A percentile compares a stretch with the other conserved stretches of the same genome.
Conservation (phyloP, 2,329 filamentous ascomycete genomes). For the Volutella citrinella region DNA sequence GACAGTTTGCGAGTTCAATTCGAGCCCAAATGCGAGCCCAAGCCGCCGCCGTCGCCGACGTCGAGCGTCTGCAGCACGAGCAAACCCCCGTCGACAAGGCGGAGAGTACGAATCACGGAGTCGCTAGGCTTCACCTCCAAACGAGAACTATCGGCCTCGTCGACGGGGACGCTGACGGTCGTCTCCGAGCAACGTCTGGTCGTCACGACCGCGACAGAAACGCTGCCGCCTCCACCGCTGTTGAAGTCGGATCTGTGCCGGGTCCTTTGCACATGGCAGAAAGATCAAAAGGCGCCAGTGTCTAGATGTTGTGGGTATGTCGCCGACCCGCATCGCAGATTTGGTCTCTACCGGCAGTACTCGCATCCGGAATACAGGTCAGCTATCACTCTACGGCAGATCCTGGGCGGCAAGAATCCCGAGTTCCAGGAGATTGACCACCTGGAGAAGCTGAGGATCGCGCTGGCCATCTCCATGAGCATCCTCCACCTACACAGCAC, state of each 20-base stretch:
- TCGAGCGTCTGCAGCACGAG: no score
- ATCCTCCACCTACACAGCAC: slow-evolving; percentile 7
- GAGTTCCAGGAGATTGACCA: not conserved
- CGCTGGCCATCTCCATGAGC: slow-evolving; percentile 1
- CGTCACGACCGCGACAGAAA: no score
- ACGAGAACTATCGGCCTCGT: no score
- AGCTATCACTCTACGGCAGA: slow-evolving; percentile 1
- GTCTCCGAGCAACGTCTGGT: no score
- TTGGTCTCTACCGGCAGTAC: not conserved
- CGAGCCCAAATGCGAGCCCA: no score
- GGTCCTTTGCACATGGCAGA: not conserved
- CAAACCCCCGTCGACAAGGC: no score
- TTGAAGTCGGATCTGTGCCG: slow-evolving; percentile 1
- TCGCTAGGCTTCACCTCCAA: no score
- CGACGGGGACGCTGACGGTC: no score
- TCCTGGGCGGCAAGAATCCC: not conserved
- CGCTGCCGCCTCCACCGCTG: not conserved
- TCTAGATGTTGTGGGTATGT: slow-evolving; percentile 1
- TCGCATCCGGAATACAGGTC: not conserved
- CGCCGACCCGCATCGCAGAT: not conserved
- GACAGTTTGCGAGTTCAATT: no score
- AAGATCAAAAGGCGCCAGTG: not conserved
- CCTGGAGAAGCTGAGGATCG: slow-evolving; percentile 3
- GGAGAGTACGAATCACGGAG: no score
- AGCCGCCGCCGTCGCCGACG: no score